These are phyloP conservation scores for Phytomonas sp. DNA, from an alignment of 208 protist species.

Conservation along the genomic window DNA sequence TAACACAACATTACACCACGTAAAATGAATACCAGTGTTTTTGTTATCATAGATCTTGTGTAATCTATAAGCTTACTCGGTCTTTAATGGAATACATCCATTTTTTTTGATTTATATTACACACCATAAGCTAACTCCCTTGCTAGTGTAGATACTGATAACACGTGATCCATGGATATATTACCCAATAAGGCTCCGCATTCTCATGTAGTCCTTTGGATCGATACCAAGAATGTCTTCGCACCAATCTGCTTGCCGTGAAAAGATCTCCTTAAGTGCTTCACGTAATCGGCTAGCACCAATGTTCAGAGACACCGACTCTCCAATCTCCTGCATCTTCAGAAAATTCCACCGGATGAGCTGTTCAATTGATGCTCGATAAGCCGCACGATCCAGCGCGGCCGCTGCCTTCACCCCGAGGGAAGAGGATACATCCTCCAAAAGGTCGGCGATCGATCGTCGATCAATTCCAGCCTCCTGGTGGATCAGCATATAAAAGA, in stretches of 20 bases:
- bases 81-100: neutral
- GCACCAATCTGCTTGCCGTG: slow-evolving; percentile 31
- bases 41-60: neutral
- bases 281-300: slow-evolving; percentile 40
- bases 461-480: slow-evolving; percentile 28
- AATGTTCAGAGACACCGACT: slow-evolving; percentile 33
- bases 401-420: slow-evolving; percentile 59
- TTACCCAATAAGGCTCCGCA: slow-evolving; percentile 35
- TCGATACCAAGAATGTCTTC: slow-evolving; percentile 43
- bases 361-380: slow-evolving; percentile 32
- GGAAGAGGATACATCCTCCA: slow-evolving; percentile 66
- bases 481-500: slow-evolving; percentile 54
- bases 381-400: slow-evolving; percentile 48
- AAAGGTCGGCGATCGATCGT: slow-evolving; percentile 50
- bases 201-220: slow-evolving; percentile 44
- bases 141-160: neutral
- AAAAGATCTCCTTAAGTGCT: slow-evolving; percentile 33
- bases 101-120: neutral
- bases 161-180: neutral
- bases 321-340: slow-evolving; percentile 17
- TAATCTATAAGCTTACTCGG: neutral
- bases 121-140: neutral
- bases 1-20: neutral
- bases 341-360: slow-evolving; percentile 52
- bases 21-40: neutral